phyloP scores from a whole-genome alignment of 768 basidiomycete species.

The Dacryopinax spathularia region DNA sequence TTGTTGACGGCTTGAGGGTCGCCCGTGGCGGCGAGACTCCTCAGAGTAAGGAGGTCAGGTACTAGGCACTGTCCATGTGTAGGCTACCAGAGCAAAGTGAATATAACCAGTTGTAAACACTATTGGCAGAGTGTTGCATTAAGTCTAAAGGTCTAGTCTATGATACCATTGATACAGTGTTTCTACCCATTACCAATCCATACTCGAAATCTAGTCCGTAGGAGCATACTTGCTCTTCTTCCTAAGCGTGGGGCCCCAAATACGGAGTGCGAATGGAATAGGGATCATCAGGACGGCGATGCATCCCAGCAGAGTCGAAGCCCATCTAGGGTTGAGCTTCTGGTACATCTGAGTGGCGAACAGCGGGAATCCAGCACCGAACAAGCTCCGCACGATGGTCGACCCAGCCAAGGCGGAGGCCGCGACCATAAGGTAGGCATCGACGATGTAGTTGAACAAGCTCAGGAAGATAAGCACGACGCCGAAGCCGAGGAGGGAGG shows the following conservation, averaged over 20 bases:
- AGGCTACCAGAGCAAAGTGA: background rate
- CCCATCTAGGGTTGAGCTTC: conserved; percentile 26
- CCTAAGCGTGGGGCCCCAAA: conserved; percentile 6
- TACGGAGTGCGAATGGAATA: conserved; percentile 16
- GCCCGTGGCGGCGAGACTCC: background rate
- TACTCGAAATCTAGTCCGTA: background rate
- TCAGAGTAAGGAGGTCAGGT: background rate
- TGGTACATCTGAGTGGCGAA: conserved; percentile 28
- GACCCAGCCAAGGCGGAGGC: conserved; percentile 17
- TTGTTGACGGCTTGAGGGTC: background rate
- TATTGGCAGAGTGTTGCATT: background rate
- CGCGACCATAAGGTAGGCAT: conserved; percentile 6
- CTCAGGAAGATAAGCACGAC: conserved; percentile 16
- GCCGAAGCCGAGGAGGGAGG: conserved; percentile 13
- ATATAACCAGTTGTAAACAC: background rate
- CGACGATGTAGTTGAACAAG: conserved; percentile 3
- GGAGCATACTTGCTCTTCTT: conserved; percentile 9
- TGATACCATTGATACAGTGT: background rate
- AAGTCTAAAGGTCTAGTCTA: background rate
- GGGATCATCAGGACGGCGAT: conserved; percentile 21
- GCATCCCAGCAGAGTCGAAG: conserved; percentile 25
- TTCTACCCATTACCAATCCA: background rate
- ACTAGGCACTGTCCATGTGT: background rate
- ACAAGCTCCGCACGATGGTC: conserved; percentile 15
- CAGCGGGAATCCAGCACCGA: conserved; percentile 19